Evolutionary conservation across 805 yeast species (phyloP).

Genomic region (Zygosaccharomyces kombuchaensis): DNA sequence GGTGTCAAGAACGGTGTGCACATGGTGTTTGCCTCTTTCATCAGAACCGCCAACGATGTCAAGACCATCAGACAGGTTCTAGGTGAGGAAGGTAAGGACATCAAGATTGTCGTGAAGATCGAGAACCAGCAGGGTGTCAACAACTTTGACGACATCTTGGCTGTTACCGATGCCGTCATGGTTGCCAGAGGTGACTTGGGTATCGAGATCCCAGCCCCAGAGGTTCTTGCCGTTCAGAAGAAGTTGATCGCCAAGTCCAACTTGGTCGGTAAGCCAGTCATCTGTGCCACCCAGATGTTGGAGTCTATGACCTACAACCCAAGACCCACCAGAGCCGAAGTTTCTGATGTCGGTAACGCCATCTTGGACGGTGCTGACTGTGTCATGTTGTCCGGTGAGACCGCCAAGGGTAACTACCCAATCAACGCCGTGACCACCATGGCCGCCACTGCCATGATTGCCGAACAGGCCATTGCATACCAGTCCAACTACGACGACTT

Average conservation of each 20-base stretch:
- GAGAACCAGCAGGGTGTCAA: constrained; percentile 99
- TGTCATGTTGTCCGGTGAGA: constrained; percentile 99
- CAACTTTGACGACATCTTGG: constrained; percentile 95
- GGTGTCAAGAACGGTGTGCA: constrained; percentile 98
- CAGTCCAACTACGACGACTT: constrained; percentile 78
- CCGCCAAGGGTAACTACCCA: constrained; percentile 99
- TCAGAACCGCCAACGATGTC: constrained; percentile 91
- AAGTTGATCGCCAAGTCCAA: constrained; percentile 98
- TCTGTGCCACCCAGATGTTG: constrained; percentile 99
- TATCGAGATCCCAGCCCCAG: constrained; percentile 98
- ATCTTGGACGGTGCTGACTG: constrained; percentile 99
- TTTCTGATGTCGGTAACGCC: constrained; percentile 98
- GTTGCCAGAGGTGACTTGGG: constrained; percentile 99
- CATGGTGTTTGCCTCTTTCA: constrained; percentile 98
- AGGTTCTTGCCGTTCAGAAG: constrained; percentile 97
- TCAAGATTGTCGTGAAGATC: constrained; percentile 95
- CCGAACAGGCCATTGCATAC: constrained; percentile 96
- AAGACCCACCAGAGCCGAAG: constrained; percentile 99
- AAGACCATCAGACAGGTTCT: constrained; percentile 85
- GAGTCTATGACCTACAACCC: constrained; percentile 99
- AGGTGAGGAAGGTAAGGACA: constrained; percentile 94
- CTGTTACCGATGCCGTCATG: constrained; percentile 98
- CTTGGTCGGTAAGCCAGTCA: constrained; percentile 98
- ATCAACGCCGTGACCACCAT: constrained; percentile 96
- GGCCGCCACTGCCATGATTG: constrained; percentile 95